Base-by-base conservation (phyloP, 176 grass and related monocot species). In the Lolium perenne region DNA sequence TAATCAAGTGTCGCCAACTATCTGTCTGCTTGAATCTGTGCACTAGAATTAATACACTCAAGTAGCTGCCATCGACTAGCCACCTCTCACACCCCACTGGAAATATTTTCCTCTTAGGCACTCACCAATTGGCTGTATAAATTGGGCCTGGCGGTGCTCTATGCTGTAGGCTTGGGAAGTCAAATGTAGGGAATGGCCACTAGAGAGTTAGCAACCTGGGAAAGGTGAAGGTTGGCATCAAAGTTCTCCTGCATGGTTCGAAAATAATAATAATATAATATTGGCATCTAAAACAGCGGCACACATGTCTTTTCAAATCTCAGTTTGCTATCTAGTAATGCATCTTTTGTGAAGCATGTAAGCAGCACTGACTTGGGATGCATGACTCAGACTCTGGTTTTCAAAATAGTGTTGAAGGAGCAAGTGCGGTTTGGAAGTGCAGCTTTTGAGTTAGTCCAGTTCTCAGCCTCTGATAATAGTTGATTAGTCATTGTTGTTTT, bases 131-230 rank as follows among this genome's bases (percentile, higher is more conserved):
- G 32, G 29, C 32, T 68, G 65, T 15, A 68, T 18, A 32, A 40
- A 68, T 3, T 67, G 64, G 64, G 16, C 66, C 32, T 41, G 35
- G 66, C 38, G 61, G 11, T 64, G 7, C 16, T 41, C 16, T 69
- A 20, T 69, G 35, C 17, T 69, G 16, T 40, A 69, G 16, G 66
- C 66, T 67, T 35, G 29, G 14, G 13, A 15, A 35, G 6, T 29
- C 64, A 43, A 43, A 43, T 43, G 41, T 43, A 67, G 17, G 3
- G 26, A 69, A 69, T 69, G 66, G 6, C 17, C 17, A 2, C 38
- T 71, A 11, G 17, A 70, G 38, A 70, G 38, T 70, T 70, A 70
- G 67, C 67, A 71, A 41, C 38, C 10, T 71, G 38, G 67, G 32
- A 18, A 68, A 68, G 65, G 65, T 68, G 63, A 29, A 66, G 26